Evolutionary conservation across 139 green algal genomes (phyloP).

Genomic region (Eudorina sp.): DNA sequence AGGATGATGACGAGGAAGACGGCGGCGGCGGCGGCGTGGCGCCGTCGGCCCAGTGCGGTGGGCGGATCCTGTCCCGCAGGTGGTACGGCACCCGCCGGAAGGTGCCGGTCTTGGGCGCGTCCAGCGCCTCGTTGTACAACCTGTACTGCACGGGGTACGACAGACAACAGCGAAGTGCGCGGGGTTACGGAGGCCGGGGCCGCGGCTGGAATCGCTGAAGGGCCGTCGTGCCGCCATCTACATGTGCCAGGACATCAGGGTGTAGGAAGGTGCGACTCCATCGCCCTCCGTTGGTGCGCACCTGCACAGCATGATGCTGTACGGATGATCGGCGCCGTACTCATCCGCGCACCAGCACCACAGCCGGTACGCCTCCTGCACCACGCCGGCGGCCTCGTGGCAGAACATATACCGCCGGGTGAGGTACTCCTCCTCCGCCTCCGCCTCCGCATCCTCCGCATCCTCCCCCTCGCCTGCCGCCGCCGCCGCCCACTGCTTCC

Average conservation of each 20-base stretch:
- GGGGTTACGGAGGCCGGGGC: too few species aligned
- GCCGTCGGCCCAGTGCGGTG: constrained; percentile 14
- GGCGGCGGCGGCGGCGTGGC: too few species aligned
- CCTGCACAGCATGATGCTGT: constrained; percentile 32
- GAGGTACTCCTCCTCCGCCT: constrained; percentile 22
- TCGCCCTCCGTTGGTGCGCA: too few species aligned
- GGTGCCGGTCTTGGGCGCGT: not conserved
- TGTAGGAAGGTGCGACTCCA: too few species aligned
- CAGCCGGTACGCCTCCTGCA: constrained; percentile 28
- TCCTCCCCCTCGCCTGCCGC: not conserved
- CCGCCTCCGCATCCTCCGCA: not conserved
- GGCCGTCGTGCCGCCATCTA: too few species aligned
- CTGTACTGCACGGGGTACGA: too few species aligned
- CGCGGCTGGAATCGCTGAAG: too few species aligned
- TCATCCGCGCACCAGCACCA: constrained; percentile 27
- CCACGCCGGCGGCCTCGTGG: constrained; percentile 16
- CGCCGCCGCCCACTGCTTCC: too few species aligned
- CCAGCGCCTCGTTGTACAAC: constrained; percentile 17
- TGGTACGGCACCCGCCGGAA: not conserved
- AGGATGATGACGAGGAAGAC: too few species aligned
- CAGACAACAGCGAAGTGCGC: too few species aligned
- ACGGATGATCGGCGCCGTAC: constrained; percentile 23
- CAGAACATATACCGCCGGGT: constrained; percentile 17
- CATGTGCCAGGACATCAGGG: too few species aligned
- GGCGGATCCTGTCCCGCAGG: constrained; percentile 1